Base-by-base conservation (phyloP, 805 yeast species). In the Yarrowia sp. region DNA sequence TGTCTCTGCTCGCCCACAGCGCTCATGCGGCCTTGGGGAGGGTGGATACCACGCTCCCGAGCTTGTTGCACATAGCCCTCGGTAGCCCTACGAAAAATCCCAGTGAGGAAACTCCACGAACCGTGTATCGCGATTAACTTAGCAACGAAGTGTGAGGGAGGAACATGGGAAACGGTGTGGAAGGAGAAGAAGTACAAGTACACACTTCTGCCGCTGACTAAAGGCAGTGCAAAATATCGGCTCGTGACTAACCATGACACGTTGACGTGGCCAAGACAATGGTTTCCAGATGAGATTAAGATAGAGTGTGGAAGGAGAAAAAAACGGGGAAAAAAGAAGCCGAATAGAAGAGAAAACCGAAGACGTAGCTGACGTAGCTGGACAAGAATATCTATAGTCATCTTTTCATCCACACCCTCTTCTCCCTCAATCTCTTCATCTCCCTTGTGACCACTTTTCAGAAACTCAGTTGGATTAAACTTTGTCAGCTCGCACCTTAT, bases 51-150 rank as follows among this genome's bases (percentile, higher is more conserved):
- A 49, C 53, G 15, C 5, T 14, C 19, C 38, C 38, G 53, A 49
- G 53, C 53, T 49, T 26, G 53, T 49, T 32, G 50, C 50, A 22
- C 50, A 46, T 46, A 49, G 53, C 53, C 53, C 53, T 49, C 38
- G 53, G 53, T 49, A 49, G 53, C 53, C 53, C 38, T 49, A 46
- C 50, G 35, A 26, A 26, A 26, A 5, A 26, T 3, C 32, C 32
- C 32, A 26, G 32, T 26, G 7, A 26, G 32, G 32, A 26, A 26
- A 26, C 32, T 26, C 7, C 32, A 19, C 32, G 7, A 26, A 26
- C 32, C 32, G 32, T 26, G 40, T 38, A 38, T 9, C 40, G 40
- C 40, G 12, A 38, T 38, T 38, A 38, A 38, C 19, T 42, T 16
- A 11, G 19, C 46, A 42, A 42, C 46, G 8, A 4, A 8, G 10